Evolutionary conservation across 805 yeast genomes (phyloP).

Genomic region (Saccharomycopsis sp.): DNA sequence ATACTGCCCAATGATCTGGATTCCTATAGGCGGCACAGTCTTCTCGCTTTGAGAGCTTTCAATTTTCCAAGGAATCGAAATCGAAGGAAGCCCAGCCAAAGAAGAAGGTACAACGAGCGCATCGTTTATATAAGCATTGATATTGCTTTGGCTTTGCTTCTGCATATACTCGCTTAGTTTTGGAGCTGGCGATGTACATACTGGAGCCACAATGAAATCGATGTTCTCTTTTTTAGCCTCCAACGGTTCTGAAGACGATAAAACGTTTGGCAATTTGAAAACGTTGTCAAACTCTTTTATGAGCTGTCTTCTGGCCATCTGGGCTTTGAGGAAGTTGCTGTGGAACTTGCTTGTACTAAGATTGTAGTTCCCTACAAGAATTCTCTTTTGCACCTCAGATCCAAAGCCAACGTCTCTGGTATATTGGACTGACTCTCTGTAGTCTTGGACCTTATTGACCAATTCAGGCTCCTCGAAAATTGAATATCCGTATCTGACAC

Average conservation of each 20-base stretch:
- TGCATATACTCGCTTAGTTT: constrained; percentile 38
- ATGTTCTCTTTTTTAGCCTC: constrained; percentile 34
- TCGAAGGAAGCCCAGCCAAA: constrained; percentile 83
- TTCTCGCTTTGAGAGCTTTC: constrained; percentile 25
- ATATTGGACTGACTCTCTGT: constrained; percentile 38
- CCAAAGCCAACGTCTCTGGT: constrained; percentile 72
- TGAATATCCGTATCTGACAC: constrained; percentile 73
- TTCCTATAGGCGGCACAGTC: constrained; percentile 41
- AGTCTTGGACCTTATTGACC: constrained; percentile 28
- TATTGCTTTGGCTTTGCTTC: constrained; percentile 36
- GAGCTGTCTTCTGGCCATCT: constrained; percentile 51
- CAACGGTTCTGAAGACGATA: constrained; percentile 22
- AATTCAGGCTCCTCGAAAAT: constrained; percentile 26
- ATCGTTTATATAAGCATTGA: constrained; percentile 71
- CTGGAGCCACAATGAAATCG: constrained; percentile 72
- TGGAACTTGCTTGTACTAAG: constrained; percentile 63
- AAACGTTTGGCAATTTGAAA: constrained; percentile 46
- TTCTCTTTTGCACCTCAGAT: constrained; percentile 73
- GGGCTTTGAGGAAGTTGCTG: constrained; percentile 75
- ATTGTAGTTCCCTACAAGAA: constrained; percentile 80
- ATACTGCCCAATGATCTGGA: constrained; percentile 80
- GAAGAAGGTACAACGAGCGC: constrained; percentile 86
- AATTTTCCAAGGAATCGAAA: constrained; percentile 58
- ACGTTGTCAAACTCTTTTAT: constrained; percentile 59
- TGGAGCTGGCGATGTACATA: constrained; percentile 54